These are phyloP conservation scores for Parsonsia alboflavescens DNA, from an alignment of 257 asterid genomes.

Conservation along the genomic window DNA sequence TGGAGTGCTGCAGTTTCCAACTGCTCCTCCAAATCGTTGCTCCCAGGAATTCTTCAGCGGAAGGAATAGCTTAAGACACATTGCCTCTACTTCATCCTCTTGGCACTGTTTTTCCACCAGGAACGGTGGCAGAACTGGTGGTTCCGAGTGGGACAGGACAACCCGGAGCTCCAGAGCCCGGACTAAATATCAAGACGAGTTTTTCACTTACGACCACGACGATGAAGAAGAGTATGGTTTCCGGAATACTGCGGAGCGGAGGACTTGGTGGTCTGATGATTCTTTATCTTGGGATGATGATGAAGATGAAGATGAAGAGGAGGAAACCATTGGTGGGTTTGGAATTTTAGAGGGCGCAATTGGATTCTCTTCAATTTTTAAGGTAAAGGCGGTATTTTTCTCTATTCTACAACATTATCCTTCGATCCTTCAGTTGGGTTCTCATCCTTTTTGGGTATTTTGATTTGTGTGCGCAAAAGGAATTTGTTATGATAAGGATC, in stretches of 20 bases:
- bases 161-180: conserved; percentile 26
- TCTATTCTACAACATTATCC: neutral
- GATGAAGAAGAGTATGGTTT: conserved; percentile 46
- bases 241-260: conserved; percentile 39
- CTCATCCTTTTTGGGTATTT: neutral
- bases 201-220: conserved; percentile 29
- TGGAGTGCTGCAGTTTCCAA: conserved; percentile 28
- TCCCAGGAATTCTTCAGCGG: conserved; percentile 4
- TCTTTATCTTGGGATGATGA: conserved; percentile 16
- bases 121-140: conserved; percentile 43
- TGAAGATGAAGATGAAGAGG: conserved; percentile 29
- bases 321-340: conserved; percentile 38
- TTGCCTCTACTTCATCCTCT: neutral
- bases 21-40: conserved; percentile 14
- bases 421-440: too few relatives aligned
- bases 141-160: conserved; percentile 43
- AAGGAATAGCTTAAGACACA: neutral
- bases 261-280: conserved; percentile 81
- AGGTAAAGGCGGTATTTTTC: conserved; percentile 35
- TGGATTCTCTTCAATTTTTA: conserved; percentile 45
- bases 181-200: conserved; percentile 39
- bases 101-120: conserved; percentile 24
- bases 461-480: neutral
- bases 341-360: conserved; percentile 45
- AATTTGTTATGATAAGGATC: neutral